Base-by-base conservation (phyloP, 495 filamentous ascomycete genomes). In the Penicillium simplicissimum region DNA sequence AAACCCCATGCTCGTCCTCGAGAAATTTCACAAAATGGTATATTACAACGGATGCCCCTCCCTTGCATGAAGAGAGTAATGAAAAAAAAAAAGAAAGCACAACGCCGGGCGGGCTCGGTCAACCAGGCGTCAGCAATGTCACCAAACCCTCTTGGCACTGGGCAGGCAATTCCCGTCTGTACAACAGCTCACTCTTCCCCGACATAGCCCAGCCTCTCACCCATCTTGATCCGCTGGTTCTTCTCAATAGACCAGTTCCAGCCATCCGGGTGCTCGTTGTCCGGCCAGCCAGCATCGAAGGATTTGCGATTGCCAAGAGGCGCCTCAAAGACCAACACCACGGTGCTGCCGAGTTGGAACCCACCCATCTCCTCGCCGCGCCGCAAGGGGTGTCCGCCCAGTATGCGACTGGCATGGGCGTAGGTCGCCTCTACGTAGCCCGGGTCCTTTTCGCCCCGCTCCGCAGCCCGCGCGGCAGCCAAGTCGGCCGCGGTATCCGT, bases 291-390 rank as follows among this genome's bases (percentile, higher is more conserved):
- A 68, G 83, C 85, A 74, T 90, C 88, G 52, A 87, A 84, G 54
- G 86, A 90, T 56, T 82, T 80, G 36, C 83, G 72, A 40, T 74
- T 74, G 8, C 85, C 84, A 61, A 87, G 87, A 0, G 95, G 95
- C 38, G 94, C 95, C 74, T 99, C 95, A 77, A 99, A 99, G 5
- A 98, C 93, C 35, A 99, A 79, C 37, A 99, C 95, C 60, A 99
- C 89, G 0, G 94, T 93, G 71, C 93, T 97, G 23, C 95, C 95
- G 21, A 99, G 81, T 79, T 95, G 92, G 76, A 99, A 99, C 0
- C 95, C 95, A 25, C 95, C 95, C 91, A 99, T 97, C 75, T 99
- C 96, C 63, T 96, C 93, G 25, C 95, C 95, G 40, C 92, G 83
- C 49, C 87, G 81, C 59, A 98, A 75, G 10, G 95, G 88, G 71